Percentiles rank a stretch among this genome's conserved stretches.
These are phyloP conservation scores for Musa itinerans DNA, from an alignment of 176 grass and related monocot species.

Conservation along the genomic window DNA sequence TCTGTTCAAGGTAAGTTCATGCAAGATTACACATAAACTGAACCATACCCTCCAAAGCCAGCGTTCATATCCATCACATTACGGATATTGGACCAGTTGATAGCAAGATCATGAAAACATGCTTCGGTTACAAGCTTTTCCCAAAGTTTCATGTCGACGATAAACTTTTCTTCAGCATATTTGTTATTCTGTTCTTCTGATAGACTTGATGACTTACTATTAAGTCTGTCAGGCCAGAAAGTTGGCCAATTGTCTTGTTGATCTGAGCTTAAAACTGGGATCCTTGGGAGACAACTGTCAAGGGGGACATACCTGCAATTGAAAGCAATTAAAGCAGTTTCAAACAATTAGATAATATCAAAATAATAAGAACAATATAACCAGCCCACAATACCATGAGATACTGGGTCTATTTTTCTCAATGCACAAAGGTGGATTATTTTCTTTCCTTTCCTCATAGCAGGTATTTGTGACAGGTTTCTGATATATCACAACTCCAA, in stretches of 20 bases:
- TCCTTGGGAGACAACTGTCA: slow-evolving; percentile 46
- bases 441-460: slow-evolving; percentile 45
- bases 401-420: slow-evolving; percentile 28
- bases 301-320: slow-evolving; percentile 66
- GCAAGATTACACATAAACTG: not conserved
- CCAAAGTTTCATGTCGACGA: slow-evolving; percentile 45
- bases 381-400: slow-evolving; percentile 49
- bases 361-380: slow-evolving; percentile 13
- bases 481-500: slow-evolving; percentile 93
- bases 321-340: slow-evolving; percentile 1
- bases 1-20: not conserved
- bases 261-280: slow-evolving; percentile 32
- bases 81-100: slow-evolving; percentile 67
- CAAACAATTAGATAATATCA: not conserved
- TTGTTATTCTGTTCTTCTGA: slow-evolving; percentile 21
- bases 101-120: slow-evolving; percentile 48
- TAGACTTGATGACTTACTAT: slow-evolving; percentile 25
- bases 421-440: slow-evolving; percentile 42
- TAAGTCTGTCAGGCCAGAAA: slow-evolving; percentile 79
- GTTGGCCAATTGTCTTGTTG: slow-evolving; percentile 47
- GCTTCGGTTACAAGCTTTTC: slow-evolving; percentile 55
- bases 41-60: slow-evolving; percentile 76
- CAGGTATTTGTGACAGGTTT: slow-evolving; percentile 68
- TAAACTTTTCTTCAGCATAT: slow-evolving; percentile 45
- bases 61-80: slow-evolving; percentile 98